Percentiles rank a stretch among this genome's conserved stretches.
Evolutionary conservation across 805 yeast genomes (phyloP).

Genomic region (Saccharomycopsis malanga): DNA sequence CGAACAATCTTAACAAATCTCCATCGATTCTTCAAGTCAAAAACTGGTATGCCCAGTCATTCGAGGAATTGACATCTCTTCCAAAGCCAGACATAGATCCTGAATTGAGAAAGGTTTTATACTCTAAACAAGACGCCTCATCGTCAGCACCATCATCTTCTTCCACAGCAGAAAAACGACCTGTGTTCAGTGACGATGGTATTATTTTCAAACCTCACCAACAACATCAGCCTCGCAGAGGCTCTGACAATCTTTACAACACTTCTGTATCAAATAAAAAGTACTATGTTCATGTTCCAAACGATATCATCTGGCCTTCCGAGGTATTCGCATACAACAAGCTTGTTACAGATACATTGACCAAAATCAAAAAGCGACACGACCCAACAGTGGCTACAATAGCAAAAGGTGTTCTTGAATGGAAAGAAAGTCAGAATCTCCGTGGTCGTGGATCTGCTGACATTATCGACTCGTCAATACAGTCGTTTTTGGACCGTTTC

Average conservation of each 20-base stretch:
- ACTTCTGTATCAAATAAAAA: conserved; percentile 27
- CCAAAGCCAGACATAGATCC: conserved; percentile 48
- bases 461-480: conserved; percentile 64
- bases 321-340: conserved; percentile 69
- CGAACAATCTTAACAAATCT: conserved; percentile 64
- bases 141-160: not conserved
- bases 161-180: not conserved
- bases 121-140: too few species aligned
- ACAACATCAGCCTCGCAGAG: conserved; percentile 18
- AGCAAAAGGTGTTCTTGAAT: conserved; percentile 87
- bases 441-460: too few species aligned
- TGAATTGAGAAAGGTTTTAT: conserved; percentile 35
- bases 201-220: conserved; percentile 27
- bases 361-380: conserved; percentile 72
- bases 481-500: conserved; percentile 75
- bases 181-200: conserved; percentile 44
- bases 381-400: conserved; percentile 91
- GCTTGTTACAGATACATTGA: conserved; percentile 55
- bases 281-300: conserved; percentile 48
- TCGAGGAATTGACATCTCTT: conserved; percentile 68
- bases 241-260: not conserved
- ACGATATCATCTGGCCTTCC: conserved; percentile 57
- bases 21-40: conserved; percentile 70
- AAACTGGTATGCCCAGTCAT: conserved; percentile 88
- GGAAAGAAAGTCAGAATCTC: conserved; percentile 52